Conservation (phyloP, 2,329 filamentous ascomycete genomes). For the Diaporthe ampelina region DNA sequence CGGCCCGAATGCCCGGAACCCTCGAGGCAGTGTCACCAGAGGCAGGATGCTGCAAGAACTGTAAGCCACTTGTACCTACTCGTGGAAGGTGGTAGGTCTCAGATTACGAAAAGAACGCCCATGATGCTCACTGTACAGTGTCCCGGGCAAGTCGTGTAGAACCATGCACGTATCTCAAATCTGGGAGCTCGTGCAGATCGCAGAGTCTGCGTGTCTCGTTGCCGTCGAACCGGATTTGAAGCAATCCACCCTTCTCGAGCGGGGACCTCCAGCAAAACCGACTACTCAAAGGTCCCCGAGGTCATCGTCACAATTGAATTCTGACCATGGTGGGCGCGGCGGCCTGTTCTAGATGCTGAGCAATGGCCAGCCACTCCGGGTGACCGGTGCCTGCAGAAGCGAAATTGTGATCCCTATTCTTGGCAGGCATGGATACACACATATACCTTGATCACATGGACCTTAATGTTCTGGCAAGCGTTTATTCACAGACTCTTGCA, state of each 20-base stretch:
- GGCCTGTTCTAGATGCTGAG: background rate
- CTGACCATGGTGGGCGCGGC: background rate
- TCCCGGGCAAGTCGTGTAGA: background rate
- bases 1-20: constrained; percentile 27
- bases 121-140: background rate
- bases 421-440: background rate
- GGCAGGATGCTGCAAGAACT: background rate
- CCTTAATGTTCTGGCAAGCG: background rate
- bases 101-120: background rate
- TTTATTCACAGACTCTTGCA: no score
- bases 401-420: constrained; percentile 10
- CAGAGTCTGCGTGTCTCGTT: no score
- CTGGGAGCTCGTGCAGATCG: background rate
- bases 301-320: background rate
- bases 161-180: background rate
- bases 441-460: background rate
- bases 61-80: background rate
- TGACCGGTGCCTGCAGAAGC: constrained; percentile 21
- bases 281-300: background rate
- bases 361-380: background rate
- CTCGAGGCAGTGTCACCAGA: background rate
- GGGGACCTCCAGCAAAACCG: background rate
- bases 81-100: background rate
- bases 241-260: background rate
- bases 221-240: background rate